Base-by-base conservation (phyloP, 805 yeast genomes). In the Lipomyces yamanashiensis region DNA sequence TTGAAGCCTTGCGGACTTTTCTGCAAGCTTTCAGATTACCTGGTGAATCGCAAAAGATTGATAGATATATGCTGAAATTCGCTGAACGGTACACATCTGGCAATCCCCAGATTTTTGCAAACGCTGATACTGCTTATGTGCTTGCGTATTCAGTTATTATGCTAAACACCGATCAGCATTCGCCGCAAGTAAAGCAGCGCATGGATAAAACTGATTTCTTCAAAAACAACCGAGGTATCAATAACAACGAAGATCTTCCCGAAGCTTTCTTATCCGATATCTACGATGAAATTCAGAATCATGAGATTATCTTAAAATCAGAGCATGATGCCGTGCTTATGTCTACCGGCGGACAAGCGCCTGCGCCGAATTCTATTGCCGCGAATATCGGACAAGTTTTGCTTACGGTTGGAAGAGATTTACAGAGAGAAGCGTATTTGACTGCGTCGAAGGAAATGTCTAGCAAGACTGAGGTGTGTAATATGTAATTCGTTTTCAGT, bases 31-130 rank as follows among this genome's bases (percentile, higher is more conserved):
- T 95, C 78, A 82, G 99, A 74, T 82, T 95, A 64, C 99, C 99
- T 1, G 99, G 99, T 56, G 99, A 95, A 77, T 92, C 97, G 5
- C 99, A 95, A 78, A 93, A 95, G 73, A 93, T 95, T 74, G 99
- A 95, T 80, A 83, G 99, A 71, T 91, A 87, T 74, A 90, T 96
- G 97, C 84, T 95, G 74, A 93, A 95, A 73, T 96, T 96, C 79
- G 99, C 99, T 5, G 96, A 91, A 76, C 82, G 96, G 69, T 95
- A 87, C 73, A 87, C 87, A 23, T 86, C 89, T 68, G 97, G 93
- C 66, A 95, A 95, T 73, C 97, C 97, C 9, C 80, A 80, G n/a
- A 82, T 87, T 0, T 93, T 93, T 75, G 86, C 96, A 0, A 71
- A 70, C 34, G 75, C 75, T 1, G 98, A 95, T 73, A 87, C 96